Conservation (phyloP, 169 alveolate species). For the Cryptosporidium andersoni region DNA sequence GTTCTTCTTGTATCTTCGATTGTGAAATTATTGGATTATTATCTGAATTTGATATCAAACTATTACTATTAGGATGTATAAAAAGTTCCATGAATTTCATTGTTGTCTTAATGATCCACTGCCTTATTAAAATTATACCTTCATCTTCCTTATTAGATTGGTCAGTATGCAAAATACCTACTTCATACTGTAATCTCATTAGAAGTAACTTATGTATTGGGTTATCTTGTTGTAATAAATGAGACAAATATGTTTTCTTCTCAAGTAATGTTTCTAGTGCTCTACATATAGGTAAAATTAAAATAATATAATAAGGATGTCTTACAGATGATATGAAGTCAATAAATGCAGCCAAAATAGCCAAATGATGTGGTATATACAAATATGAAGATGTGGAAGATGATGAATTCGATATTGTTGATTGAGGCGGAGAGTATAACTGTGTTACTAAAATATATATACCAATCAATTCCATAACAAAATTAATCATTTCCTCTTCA, state of each 20-base stretch:
- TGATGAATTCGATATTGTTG: constrained; percentile 42
- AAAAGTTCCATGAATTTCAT: constrained; percentile 60
- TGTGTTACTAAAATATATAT: constrained; percentile 63
- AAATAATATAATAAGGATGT: constrained; percentile 62
- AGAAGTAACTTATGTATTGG: constrained; percentile 54
- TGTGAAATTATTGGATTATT: constrained; percentile 61
- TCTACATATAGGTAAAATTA: constrained; percentile 61
- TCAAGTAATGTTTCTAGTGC: constrained; percentile 59
- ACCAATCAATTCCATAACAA: constrained; percentile 69
- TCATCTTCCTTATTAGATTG: constrained; percentile 16
- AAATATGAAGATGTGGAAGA: constrained; percentile 49
- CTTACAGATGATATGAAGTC: constrained; percentile 61
- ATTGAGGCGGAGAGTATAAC: constrained; percentile 58
- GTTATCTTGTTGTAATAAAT: constrained; percentile 46
- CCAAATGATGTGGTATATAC: constrained; percentile 59
- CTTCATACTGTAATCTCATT: constrained; percentile 54
- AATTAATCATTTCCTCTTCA: constrained; percentile 68
- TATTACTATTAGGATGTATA: constrained; percentile 56
- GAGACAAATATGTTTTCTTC: constrained; percentile 54
- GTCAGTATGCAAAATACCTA: constrained; percentile 41
- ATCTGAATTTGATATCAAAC: constrained; percentile 48
- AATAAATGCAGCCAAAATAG: constrained; percentile 43
- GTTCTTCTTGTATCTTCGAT: constrained; percentile 47
- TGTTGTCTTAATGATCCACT: constrained; percentile 60
- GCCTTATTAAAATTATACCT: constrained; percentile 54